Base-by-base conservation (phyloP, 371 early-diverging fungal genomes). In the Rhizopus sp. region DNA sequence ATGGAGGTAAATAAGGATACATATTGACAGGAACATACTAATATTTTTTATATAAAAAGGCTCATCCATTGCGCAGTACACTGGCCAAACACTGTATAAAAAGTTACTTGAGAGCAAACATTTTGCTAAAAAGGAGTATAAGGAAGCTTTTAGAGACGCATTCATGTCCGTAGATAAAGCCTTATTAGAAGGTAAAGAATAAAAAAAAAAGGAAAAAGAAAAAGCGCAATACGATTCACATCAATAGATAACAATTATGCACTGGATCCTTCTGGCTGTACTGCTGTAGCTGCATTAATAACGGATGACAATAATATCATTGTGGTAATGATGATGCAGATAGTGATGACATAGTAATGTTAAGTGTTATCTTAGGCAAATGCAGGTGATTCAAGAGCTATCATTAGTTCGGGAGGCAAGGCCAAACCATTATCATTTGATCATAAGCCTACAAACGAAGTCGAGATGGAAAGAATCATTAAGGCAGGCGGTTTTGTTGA, bases 401-500 rank as follows among this genome's bases (percentile, higher is more conserved):
- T 97, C 33, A 68, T 97, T 38, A 82, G 89, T 65, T 63, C 68
- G 47, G 67, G 75, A 30, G 97, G 97, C 10, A 70, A 64, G 4
- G 90, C 88, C 5, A 73, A 76, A 7, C 79, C 89, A 13, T 75
- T 97, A 59, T 93, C 93, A 15, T 75, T 72, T 57, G 97, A 97
- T 68, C 97, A 97, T 75, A 97, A 97, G 71, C 97, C 97, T 31
- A 81, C 75, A 23, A 89, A 91, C 59, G 49, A 57, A 77, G 85
- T 66, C 40, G 97, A 97, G 71, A 73, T 82, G 49, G 77, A 78
- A 51, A 85, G 97, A 55, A 97, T 97, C 66, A 68, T 69, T 37
- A 80, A 77, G 30, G 96, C 93, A 33, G 97, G 97, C 60, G 97
- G 97, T 5, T 96, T 90, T 81, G 95, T 97, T 38, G 96, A 96